Evolutionary conservation across 2,329 filamentous ascomycete genomes (phyloP), one percentile per base, ranked within the genome.

Genomic region (Neopestalotiopsis rosae): DNA sequence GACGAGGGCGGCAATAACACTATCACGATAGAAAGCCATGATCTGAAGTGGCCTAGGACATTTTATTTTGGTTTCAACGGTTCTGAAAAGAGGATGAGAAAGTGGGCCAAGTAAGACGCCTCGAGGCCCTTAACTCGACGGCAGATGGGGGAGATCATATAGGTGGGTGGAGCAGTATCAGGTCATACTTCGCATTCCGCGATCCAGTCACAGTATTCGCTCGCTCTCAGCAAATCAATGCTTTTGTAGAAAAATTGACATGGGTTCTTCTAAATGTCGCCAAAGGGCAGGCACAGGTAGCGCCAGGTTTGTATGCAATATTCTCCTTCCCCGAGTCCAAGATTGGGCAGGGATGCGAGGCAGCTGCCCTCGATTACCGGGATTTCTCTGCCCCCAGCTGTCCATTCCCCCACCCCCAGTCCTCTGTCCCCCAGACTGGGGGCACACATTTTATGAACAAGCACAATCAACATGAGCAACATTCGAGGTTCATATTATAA

Each of bases 1-100:
- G 32, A 71, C 68, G 71, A 75, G 75, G 20, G 74, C 74, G 10
- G 72, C 76, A 34, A 76, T 68, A 38, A 78, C 34, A 42, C 72
- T 73, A 13, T 74, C 73, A 32, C 72, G 70, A 28, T 69, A 69
- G 49, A 40, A 63, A 4, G 61, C n/a, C 68, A 69, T 69, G 12
- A 10, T 59, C 1, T 59, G 2, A 32, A 3, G 24, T 30, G 7
- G 30, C 0, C 6, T 10, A 30, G 20, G 13, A 32, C 57, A 32
- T 59, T 59, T 28, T 59, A 24, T 59, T 59, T 28, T 32, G 10
- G 24, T 59, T 1, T 32, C 24, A 32, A 32, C 12, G 17, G 24
- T 14, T 14, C 24, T 14, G 13, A 20, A 59, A 32, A 59, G 34
- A 38, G 45, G 6, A 20, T n/a, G 17, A 20, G 45, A 52, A 17